Evolutionary conservation across 345 rosid species (phyloP), one percentile per base, ranked within the genome.

Genomic region (Jatropha curcas): DNA sequence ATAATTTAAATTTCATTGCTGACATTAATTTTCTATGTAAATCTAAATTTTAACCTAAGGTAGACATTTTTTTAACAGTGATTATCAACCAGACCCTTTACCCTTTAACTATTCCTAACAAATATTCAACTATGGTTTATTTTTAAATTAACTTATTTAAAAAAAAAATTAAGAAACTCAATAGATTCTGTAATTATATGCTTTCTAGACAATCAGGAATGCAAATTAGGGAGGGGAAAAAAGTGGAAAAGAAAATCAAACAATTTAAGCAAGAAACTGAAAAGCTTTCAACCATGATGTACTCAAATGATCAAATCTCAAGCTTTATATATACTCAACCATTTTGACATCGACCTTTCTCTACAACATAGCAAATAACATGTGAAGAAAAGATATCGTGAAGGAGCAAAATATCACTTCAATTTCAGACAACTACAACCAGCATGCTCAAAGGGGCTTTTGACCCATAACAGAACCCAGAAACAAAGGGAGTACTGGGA

Each of bases 371-470:
- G 13, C 43, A 51, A n/a, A n/a, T 19, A 46, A 35, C 51, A 60
- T 27, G 61, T 52, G 34, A 51, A 60, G 41, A 2, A 45, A 25
- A 30, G 46, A 16, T 9, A 53, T 11, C 17, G 60, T 14, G 5
- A 5, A 67, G 25, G 17, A 50, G 46, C 74, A 63, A 24, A 39
- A 33, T 53, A 63, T 52, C 43, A 50, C 51, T 60, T 62, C 57
- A 39, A 43, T 53, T 57, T 61, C 39, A 22, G 64, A 67, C 53
- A 70, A 60, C 63, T 34, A 41, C 33, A 66, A 43, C 59, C 46
- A 51, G 65, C 68, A 69, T 33, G 37, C 78, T 55, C 48, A 74
- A 71, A 45, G 78, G 28, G 58, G 72, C 74, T 58, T 66, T 68
- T 56, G 30, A 67, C 60, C 76, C 50, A 59, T 72, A 33, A 33